Conservation (phyloP, 2,329 filamentous ascomycete species). For the Anisogramma anomala region DNA sequence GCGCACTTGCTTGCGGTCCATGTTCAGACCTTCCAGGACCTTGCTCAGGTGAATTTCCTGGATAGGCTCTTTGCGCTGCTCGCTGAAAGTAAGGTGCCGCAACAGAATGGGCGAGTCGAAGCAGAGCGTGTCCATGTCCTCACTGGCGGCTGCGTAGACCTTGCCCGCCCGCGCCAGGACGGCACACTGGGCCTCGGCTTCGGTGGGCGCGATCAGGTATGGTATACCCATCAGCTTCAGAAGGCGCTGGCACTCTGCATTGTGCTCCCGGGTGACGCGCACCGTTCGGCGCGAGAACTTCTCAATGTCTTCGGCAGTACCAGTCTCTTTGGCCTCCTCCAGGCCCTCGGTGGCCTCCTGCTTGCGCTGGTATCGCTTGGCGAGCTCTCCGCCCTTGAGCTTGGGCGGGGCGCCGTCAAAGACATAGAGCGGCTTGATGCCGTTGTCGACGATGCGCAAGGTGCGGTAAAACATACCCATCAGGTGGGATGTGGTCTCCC, state of each 20-base stretch:
- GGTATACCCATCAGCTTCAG: conserved; percentile 94
- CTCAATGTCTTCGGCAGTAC: conserved; percentile 93
- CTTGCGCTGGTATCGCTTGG: conserved; percentile 92
- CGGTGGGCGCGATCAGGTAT: conserved; percentile 88
- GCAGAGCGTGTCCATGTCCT: conserved; percentile 98
- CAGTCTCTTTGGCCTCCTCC: conserved; percentile 93
- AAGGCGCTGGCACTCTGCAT: conserved; percentile 82
- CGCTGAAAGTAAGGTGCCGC: conserved; percentile 89
- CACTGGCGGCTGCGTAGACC: conserved; percentile 90
- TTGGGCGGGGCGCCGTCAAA: conserved; percentile 96
- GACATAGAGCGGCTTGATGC: conserved; percentile 96
- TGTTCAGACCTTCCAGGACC: conserved; percentile 73
- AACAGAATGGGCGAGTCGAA: conserved; percentile 87
- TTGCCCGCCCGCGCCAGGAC: conserved; percentile 81
- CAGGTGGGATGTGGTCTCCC: conserved; percentile 92
- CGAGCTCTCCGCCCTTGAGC: conserved; percentile 92
- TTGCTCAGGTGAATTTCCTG: conserved; percentile 86
- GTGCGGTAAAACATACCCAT: conserved; percentile 99
- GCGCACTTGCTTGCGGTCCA: conserved; percentile 72
- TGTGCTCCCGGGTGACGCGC: conserved; percentile 91
- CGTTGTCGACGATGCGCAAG: conserved; percentile 93
- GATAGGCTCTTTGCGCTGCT: conserved; percentile 95
- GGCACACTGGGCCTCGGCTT: conserved; percentile 95
- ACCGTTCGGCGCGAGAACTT: conserved; percentile 93
- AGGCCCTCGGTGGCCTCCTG: conserved; percentile 79